Evolutionary conservation across 441 rosid genomes (phyloP).

Genomic region (Cnidoscolus chayamansa): DNA sequence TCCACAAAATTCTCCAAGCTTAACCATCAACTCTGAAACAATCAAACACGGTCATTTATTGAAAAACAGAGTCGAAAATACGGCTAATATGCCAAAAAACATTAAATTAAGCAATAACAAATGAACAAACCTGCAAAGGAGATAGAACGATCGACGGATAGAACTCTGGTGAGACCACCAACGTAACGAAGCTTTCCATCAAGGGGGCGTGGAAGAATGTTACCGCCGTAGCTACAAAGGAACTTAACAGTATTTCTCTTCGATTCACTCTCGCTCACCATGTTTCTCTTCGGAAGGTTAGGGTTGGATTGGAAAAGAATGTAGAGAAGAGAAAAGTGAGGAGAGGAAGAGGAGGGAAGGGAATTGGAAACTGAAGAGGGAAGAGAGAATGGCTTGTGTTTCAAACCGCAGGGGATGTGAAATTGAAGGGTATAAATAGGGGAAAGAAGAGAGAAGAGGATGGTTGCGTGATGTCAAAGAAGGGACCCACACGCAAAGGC

Average conservation of each 20-base stretch:
- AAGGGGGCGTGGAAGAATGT: constrained; percentile 54
- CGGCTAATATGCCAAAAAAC: neutral
- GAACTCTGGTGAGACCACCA: constrained; percentile 71
- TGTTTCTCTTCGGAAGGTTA: neutral
- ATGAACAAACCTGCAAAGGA: constrained; percentile 47
- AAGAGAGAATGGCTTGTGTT: neutral
- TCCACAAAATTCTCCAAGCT: constrained; percentile 71
- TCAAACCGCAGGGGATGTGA: constrained; percentile 22
- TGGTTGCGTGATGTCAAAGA: neutral
- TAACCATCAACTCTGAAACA: constrained; percentile 66
- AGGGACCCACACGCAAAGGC: constrained; percentile 29
- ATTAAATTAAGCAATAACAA: neutral
- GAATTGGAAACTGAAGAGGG: neutral
- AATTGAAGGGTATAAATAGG: constrained; percentile 20
- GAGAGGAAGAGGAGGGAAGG: neutral
- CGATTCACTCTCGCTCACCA: constrained; percentile 29
- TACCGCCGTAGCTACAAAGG: constrained; percentile 77
- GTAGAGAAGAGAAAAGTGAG: no score
- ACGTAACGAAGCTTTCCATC: constrained; percentile 80
- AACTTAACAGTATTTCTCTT: constrained; percentile 43
- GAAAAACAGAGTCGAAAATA: neutral
- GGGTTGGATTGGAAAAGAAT: neutral
- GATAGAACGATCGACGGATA: constrained; percentile 57
- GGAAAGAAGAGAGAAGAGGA: no score
- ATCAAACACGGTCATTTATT: neutral